Evolutionary conservation across 495 filamentous ascomycete genomes (phyloP), one percentile per base, ranked within the genome.

Genomic region (Annulohypoxylon stygium): DNA sequence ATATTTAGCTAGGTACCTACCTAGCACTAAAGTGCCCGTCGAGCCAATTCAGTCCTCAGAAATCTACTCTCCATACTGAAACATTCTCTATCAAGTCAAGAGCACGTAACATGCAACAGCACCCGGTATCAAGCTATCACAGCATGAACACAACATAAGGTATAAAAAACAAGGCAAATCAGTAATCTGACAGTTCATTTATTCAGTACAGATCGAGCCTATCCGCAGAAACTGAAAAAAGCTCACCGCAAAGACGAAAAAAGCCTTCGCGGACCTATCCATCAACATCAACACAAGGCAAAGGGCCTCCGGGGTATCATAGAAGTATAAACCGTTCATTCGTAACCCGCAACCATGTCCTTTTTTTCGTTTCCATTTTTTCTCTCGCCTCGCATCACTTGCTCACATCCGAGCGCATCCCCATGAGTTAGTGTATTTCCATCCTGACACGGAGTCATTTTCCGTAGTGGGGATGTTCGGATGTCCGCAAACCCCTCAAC

Each of bases 271-370:
- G 23, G 16, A 34, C 16, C 58, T 4, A n/a, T 43, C 39, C 12
- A 43, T 45, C 41, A 57, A 54, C 23, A 70, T 64, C 20, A 20
- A 16, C 14, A 50, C 30, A 47, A 47, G 43, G 43, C 43, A 47
- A 47, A 47, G n/a, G 43, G 43, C 43, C 25, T 53, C 18, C 45
- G 60, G 67, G 61, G 68, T 70, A 70, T 70, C 68, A 70, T 70
- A 65, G 59, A 39, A 34, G 43, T 68, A 16, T 20, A 20, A 12
- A 34, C 30, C 45, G 10, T 47, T 37, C 53, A 57, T 30, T 47
- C 37, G 10, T 30, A 60, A 51, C 6, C 30, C 43, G n/a, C 43
- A 50, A 63, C 41, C 14, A 10, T 11, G 9, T 39, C 9, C 36
- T 12, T 7, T 12, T 12, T 12, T 7, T 7, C 36, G 9, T 39